Evolutionary conservation across 371 early-diverging fungal species (phyloP).

Genomic region (Rhizopus arrhizus): DNA sequence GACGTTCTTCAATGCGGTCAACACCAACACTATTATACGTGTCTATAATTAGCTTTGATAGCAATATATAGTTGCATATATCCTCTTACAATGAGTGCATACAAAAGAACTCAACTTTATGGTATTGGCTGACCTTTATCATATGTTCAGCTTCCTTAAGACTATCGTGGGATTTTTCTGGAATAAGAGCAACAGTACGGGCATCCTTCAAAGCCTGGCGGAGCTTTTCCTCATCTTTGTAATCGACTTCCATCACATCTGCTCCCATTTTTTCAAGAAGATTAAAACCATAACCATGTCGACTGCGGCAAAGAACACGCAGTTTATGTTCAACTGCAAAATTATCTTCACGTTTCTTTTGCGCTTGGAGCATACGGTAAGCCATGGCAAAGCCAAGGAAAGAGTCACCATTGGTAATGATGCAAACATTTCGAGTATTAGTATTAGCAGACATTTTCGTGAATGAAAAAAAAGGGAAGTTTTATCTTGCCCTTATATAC

Average conservation of each 20-base stretch:
- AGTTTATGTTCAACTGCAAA: constrained; percentile 3
- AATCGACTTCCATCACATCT: constrained; percentile 36
- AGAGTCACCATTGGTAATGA: constrained; percentile 43
- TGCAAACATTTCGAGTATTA: constrained; percentile 21
- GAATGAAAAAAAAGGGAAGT: constrained; percentile 1
- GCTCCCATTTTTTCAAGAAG: constrained; percentile 36
- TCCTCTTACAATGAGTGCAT: constrained; percentile 41
- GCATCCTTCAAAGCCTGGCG: constrained; percentile 24
- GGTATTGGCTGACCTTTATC: constrained; percentile 27
- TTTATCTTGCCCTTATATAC: too few relatives aligned
- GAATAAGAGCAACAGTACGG: constrained; percentile 27
- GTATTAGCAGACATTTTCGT: constrained; percentile 28
- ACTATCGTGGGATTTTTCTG: constrained; percentile 33
- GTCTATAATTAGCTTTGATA: neutral
- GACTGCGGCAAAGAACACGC: constrained; percentile 39
- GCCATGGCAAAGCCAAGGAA: constrained; percentile 38
- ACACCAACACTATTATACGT: constrained; percentile 32
- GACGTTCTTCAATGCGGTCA: constrained; percentile 24
- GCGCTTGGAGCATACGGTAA: constrained; percentile 32
- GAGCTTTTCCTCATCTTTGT: constrained; percentile 34
- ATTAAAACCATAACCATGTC: constrained; percentile 11
- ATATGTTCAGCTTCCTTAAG: constrained; percentile 38
- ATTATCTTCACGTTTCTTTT: constrained; percentile 5
- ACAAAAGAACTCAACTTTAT: constrained; percentile 31
- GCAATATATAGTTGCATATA: neutral